Conservation (phyloP, 345 rosid species). For the Passiflora organensis region DNA sequence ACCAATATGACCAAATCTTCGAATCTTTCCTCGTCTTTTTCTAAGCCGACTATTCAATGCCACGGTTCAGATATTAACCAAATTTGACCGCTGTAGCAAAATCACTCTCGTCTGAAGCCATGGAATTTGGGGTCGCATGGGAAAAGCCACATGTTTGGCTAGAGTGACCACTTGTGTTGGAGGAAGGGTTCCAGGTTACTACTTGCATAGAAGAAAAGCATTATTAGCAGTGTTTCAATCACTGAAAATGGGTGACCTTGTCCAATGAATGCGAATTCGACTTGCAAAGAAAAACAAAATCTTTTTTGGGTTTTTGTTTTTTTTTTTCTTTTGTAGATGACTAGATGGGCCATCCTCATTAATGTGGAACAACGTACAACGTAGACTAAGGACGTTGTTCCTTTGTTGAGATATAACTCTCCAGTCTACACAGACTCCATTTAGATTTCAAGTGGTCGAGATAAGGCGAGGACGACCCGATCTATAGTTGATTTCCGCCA, state of each 20-base stretch:
- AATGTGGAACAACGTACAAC: constrained; percentile 12
- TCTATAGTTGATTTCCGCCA: too few species aligned
- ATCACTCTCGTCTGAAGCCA: too few species aligned
- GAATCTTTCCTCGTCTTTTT: background rate
- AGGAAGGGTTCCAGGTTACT: too few species aligned
- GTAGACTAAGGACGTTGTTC: constrained; percentile 16
- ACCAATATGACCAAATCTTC: background rate
- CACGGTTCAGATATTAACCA: background rate
- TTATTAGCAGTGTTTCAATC: too few species aligned
- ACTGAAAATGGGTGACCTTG: too few species aligned
- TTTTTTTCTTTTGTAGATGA: background rate
- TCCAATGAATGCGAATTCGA: background rate
- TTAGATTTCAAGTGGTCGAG: constrained; percentile 21
- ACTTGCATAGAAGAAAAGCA: too few species aligned
- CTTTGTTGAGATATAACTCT: constrained; percentile 4
- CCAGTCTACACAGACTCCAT: background rate
- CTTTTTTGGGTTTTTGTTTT: background rate
- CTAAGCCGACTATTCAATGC: background rate
- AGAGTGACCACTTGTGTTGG: too few species aligned
- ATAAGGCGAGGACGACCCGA: constrained; percentile 11
- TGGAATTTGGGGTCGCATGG: too few species aligned
- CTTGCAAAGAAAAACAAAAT: background rate
- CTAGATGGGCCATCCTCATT: constrained; percentile 12
- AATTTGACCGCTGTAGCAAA: constrained; percentile 2
- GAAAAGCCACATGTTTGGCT: too few species aligned